Evolutionary conservation across 2,329 filamentous ascomycete genomes (phyloP), one percentile per base, ranked within the genome.

Genomic region (Aspergillus sp.): DNA sequence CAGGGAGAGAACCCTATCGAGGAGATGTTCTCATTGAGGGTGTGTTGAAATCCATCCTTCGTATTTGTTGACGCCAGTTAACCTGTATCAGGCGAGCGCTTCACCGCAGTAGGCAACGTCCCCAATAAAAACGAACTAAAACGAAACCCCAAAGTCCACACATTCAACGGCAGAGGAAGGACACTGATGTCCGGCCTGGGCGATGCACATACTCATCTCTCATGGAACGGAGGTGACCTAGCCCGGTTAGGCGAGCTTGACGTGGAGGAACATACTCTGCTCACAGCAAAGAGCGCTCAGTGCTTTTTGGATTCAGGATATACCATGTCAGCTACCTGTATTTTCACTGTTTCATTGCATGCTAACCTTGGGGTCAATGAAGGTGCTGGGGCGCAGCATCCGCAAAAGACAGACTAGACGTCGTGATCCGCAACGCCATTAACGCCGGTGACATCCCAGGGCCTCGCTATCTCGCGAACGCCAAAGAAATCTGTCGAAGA

Each of bases 181-280:
- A 77, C 74, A 1, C 53, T 78, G 22, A 77, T 77, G 69, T 68
- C 68, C 15, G 75, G 75, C 0, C 59, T 77, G 0, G 72, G 73
- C 1, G 75, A 78, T 50, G 69, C 72, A 0, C 75, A 78, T 54
- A 52, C 64, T 77, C 7, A 71, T 68, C 4, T 78, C 7, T 38
- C 32, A 37, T 22, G 74, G 74, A 76, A 77, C 47, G 65, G 65
- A 5, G 66, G 69, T 5, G 68, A 73, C 45, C 63, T 77, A 0
- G 64, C 63, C 15, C 55, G 60, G 1, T 55, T 78, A 2, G 72
- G 71, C 1, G 65, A 68, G 1, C 53, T 78, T 2, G 65, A 61
- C 0, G 61, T 76, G 0, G 74, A 78, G 54, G 74, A 78, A 47
- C 75, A 78, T 51, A 70, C 70, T 0, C 59, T 77, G 0, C 52